These are phyloP conservation scores for Globisporangium megalacanthum DNA, from an alignment of 352 stramenopile species.

Conservation along the genomic window DNA sequence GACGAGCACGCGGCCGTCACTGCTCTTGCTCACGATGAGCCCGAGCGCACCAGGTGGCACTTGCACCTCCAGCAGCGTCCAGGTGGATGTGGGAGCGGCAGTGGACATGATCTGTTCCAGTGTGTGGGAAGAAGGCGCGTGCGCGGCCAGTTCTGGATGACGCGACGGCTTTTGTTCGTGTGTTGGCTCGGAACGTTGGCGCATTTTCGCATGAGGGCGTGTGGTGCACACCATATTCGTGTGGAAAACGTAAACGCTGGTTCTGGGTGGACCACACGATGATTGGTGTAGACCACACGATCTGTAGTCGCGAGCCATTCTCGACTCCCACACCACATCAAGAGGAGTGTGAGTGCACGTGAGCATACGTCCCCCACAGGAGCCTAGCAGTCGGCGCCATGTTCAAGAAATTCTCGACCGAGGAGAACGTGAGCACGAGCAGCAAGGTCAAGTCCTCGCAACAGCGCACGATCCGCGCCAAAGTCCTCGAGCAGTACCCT, in stretches of 20 bases:
- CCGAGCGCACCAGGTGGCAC: slow-evolving; percentile 64
- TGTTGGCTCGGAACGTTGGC: too few relatives aligned
- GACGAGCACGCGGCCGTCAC: slow-evolving; percentile 45
- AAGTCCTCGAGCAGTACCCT: slow-evolving; percentile 93
- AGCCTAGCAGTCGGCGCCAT: slow-evolving; percentile 36
- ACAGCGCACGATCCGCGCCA: slow-evolving; percentile 92
- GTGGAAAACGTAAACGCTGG: not conserved
- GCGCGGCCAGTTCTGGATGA: too few relatives aligned
- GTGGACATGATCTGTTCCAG: not conserved
- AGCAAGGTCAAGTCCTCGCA: slow-evolving; percentile 97
- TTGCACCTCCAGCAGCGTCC: slow-evolving; percentile 54
- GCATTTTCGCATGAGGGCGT: too few relatives aligned
- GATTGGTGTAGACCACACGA: not conserved
- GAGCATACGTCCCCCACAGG: too few relatives aligned
- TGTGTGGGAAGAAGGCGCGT: too few relatives aligned
- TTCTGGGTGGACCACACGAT: not conserved
- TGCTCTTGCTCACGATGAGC: slow-evolving; percentile 69
- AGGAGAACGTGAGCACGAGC: slow-evolving; percentile 92
- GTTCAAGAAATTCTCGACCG: slow-evolving; percentile 95
- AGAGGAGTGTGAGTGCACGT: too few relatives aligned
- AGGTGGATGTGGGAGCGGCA: slow-evolving; percentile 2
- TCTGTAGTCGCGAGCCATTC: not conserved
- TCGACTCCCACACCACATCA: not conserved
- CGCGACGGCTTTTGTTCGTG: too few relatives aligned
- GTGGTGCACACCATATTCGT: too few relatives aligned